phyloP scores from a whole-genome alignment of 768 basidiomycete species.

The Cystofilobasidium bisporidii region DNA sequence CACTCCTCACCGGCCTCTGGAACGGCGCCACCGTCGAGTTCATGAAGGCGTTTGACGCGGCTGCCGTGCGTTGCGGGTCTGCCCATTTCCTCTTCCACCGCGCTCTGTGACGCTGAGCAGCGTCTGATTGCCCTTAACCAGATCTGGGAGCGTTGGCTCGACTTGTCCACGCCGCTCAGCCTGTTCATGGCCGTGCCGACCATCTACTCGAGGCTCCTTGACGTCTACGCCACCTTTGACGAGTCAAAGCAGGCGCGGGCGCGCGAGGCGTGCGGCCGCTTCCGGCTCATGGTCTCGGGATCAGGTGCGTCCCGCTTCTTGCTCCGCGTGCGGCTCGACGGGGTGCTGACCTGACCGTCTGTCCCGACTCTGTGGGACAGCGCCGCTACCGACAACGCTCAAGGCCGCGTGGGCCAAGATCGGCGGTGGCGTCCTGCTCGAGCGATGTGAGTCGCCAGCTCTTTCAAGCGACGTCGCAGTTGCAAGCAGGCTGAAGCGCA shows the following conservation, averaged over 20 bases:
- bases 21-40: slow-evolving; percentile 36
- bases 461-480: no score
- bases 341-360: background rate
- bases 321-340: no score
- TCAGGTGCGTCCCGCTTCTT: slow-evolving; percentile 12
- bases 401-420: slow-evolving; percentile 35
- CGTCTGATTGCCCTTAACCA: no score
- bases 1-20: slow-evolving; percentile 34
- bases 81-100: no score
- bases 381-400: slow-evolving; percentile 35
- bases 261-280: slow-evolving; percentile 30
- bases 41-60: slow-evolving; percentile 34
- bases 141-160: slow-evolving; percentile 35
- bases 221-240: slow-evolving; percentile 9
- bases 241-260: slow-evolving; percentile 28
- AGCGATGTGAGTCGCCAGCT: slow-evolving; percentile 23
- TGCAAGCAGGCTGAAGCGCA: background rate
- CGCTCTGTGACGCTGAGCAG: background rate
- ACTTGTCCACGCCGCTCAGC: slow-evolving; percentile 29
- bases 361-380: slow-evolving; percentile 15
- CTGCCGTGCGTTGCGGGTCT: slow-evolving; percentile 16
- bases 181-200: slow-evolving; percentile 38
- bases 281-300: slow-evolving; percentile 35
- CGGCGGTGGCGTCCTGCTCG: slow-evolving; percentile 34
- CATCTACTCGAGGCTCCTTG: slow-evolving; percentile 25